These are phyloP conservation scores for Chaetomium olivaceum DNA, from an alignment of 2,329 filamentous ascomycete species.

Conservation along the genomic window DNA sequence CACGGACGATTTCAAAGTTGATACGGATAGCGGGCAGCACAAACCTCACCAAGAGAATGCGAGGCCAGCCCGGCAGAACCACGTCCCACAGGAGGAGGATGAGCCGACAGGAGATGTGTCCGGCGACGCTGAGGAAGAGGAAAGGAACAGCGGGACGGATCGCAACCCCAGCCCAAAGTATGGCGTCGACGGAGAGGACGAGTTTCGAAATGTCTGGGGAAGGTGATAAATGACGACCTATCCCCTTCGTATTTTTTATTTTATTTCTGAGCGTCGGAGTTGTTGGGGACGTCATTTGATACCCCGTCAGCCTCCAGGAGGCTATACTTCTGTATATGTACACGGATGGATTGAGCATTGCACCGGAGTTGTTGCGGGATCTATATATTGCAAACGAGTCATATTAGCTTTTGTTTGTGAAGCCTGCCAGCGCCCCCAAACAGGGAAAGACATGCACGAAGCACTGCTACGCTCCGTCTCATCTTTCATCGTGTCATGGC, in stretches of 20 bases:
- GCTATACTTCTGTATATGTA: not conserved
- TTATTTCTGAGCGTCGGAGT: constrained; percentile 3
- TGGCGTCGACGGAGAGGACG: constrained; percentile 29
- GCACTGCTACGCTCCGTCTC: not conserved
- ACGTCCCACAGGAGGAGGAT: constrained; percentile 6
- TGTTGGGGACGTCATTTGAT: constrained; percentile 13
- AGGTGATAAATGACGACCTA: constrained; percentile 12
- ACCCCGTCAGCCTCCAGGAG: constrained; percentile 4
- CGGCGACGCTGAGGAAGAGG: constrained; percentile 19
- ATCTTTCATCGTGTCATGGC: not conserved
- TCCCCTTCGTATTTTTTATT: not conserved
- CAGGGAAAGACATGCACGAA: not conserved
- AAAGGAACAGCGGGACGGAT: constrained; percentile 12
- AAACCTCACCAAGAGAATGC: constrained; percentile 26
- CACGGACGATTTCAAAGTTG: constrained; percentile 34
- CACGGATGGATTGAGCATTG: constrained; percentile 10
- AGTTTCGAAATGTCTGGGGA: constrained; percentile 34
- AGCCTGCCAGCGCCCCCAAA: not conserved
- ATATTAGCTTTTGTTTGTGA: not conserved
- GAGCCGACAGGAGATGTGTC: constrained; percentile 18
- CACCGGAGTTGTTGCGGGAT: constrained; percentile 17
- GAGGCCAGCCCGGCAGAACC: constrained; percentile 9
- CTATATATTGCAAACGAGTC: not conserved
- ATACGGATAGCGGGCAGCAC: constrained; percentile 28
- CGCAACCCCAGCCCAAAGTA: constrained; percentile 22